Conservation (phyloP, 768 basidiomycete genomes). For the Xerocomellus dryophilus region DNA sequence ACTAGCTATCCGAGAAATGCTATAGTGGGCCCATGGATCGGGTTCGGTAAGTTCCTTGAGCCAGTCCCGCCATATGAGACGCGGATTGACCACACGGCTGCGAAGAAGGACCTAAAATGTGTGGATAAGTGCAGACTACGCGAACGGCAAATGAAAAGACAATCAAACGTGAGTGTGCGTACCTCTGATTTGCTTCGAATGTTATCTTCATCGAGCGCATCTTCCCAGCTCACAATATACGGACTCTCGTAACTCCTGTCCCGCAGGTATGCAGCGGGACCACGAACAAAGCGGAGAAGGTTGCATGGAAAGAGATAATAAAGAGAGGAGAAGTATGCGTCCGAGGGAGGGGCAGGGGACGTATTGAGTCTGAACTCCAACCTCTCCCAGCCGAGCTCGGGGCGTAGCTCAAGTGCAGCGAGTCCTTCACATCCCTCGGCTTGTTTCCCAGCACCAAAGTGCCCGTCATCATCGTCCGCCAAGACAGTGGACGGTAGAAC, state of each 20-base stretch:
- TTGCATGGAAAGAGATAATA: slow-evolving; percentile 94
- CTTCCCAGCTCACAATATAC: slow-evolving; percentile 69
- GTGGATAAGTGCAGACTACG: slow-evolving; percentile 1
- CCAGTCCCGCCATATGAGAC: slow-evolving; percentile 65
- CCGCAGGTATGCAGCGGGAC: slow-evolving; percentile 61
- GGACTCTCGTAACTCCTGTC: slow-evolving; percentile 51
- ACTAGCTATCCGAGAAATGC: slow-evolving; percentile 57
- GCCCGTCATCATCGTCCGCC: slow-evolving; percentile 32
- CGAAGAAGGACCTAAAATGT: slow-evolving; percentile 58
- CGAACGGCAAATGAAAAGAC: background rate
- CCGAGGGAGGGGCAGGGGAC: slow-evolving; percentile 55
- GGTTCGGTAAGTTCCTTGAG: slow-evolving; percentile 58
- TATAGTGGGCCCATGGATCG: slow-evolving; percentile 66
- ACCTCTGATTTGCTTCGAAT: slow-evolving; percentile 76
- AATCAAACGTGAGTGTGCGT: slow-evolving; percentile 20
- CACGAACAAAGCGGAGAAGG: slow-evolving; percentile 72
- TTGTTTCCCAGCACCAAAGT: background rate
- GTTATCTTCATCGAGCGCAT: slow-evolving; percentile 63
- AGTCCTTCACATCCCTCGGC: slow-evolving; percentile 33
- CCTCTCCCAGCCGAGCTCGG: slow-evolving; percentile 64
- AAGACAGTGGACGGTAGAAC: slow-evolving; percentile 30
- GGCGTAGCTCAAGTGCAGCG: slow-evolving; percentile 43
- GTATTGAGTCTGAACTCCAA: slow-evolving; percentile 59
- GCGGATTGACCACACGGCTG: slow-evolving; percentile 69
- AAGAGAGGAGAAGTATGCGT: slow-evolving; percentile 69